Base-by-base conservation (phyloP, 169 alveolate species). In the Toxoplasma gondii region DNA sequence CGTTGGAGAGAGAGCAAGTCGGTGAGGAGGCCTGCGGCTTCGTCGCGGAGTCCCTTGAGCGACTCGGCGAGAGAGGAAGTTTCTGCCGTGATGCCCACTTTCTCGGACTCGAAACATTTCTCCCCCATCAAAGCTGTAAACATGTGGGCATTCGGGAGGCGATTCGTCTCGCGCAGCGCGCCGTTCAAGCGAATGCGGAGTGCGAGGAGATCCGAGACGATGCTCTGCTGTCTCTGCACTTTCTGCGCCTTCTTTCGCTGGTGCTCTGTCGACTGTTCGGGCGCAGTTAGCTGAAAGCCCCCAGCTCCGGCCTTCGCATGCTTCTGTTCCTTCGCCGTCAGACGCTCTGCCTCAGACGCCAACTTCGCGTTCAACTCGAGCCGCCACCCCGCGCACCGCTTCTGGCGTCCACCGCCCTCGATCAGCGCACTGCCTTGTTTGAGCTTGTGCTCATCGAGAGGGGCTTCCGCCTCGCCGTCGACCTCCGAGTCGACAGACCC, bases 161-260 rank as follows among this genome's bases (percentile, higher is more conserved):
- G 53, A 87, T 83, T 83, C 22, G 88, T 70, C 5, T 43, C 64
- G 34, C 92, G 69, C 38, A 92, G 87, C 34, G 88, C 92, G 2
- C 53, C 39, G 74, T 92, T 92, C 0, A 69, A 0, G 0, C 83
- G 39, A 16, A 92, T 88, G 31, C 94, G 17, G 19, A 92, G 88
- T n/a, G 91, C 91, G 64, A 92, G 87, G 49, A 92, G 88, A 5
- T 83, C 88, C 27, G 91, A 58, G 43, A 54, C 39, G 53, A 92
- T 53, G 53, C 81, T 84, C 43, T 74, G 83, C 78, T 92, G 94
- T 41, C 29, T 58, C 82, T 88, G 49, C 67, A 93, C 69, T 53
- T 96, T 82, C 88, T 54, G 69, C 34, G 87, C 80, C 78, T 83
- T 49, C 87, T n/a, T 39, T 87, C 81, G 69, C 88, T 83, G 94